Conservation (phyloP, 176 grass and related monocot genomes). For the Ensete ventricosum region DNA sequence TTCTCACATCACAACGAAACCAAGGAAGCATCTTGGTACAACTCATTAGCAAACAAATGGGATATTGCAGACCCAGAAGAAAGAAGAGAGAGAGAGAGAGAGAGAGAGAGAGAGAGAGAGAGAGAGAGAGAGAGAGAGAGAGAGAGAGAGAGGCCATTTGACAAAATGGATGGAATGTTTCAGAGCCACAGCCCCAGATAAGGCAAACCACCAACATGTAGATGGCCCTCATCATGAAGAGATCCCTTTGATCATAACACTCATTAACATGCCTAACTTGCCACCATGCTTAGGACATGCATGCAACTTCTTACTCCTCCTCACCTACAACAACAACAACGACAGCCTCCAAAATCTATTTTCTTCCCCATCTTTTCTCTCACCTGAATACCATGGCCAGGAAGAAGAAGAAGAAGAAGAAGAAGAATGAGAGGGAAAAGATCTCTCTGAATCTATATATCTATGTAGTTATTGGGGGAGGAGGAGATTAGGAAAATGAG, state of each 20-base stretch:
- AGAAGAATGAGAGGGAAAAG: slow-evolving; percentile 27
- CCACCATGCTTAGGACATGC: too few species aligned
- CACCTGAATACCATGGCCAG: background rate
- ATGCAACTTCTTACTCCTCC: too few species aligned
- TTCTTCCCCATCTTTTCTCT: slow-evolving; percentile 36
- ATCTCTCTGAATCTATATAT: slow-evolving; percentile 29
- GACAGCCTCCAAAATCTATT: slow-evolving; percentile 37
- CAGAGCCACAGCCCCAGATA: slow-evolving; percentile 39
- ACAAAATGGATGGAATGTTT: slow-evolving; percentile 81
- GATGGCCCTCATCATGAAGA: background rate
- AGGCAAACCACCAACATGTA: slow-evolving; percentile 14
- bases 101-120: background rate
- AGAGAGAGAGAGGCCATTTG: slow-evolving; percentile 2
- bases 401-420: background rate
- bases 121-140: background rate
- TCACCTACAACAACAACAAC: slow-evolving; percentile 28
- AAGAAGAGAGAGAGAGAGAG: background rate
- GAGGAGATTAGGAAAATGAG: background rate
- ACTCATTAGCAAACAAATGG: slow-evolving; percentile 90
- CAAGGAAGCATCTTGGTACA: slow-evolving; percentile 63
- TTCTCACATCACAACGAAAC: slow-evolving; percentile 75
- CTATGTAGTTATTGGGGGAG: background rate
- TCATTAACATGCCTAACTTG: background rate
- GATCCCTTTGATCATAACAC: background rate
- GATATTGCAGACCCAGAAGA: slow-evolving; percentile 58